Percentiles rank a stretch among this genome's conserved stretches.
phyloP scores from a whole-genome alignment of 2,329 filamentous ascomycete genomes.

The Didymella pomorum region DNA sequence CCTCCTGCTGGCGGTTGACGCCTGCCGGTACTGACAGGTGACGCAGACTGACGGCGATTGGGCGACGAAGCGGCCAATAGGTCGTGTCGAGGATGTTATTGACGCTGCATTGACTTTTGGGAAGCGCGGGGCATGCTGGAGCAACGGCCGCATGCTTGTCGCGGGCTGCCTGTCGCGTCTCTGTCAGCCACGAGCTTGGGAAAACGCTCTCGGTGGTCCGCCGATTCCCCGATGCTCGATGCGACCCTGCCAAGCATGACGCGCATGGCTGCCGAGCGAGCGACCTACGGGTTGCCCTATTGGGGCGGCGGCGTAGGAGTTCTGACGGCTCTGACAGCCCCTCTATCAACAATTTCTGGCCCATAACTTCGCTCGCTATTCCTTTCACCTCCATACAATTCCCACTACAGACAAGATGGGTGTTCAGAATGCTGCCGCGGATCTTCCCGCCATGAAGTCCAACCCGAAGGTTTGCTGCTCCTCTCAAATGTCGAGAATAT shows the following conservation, averaged over 20 bases:
- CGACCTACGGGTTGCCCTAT: constrained; percentile 13
- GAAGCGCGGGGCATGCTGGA: constrained; percentile 52
- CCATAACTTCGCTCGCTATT: constrained; percentile 4
- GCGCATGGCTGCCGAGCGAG: constrained; percentile 18
- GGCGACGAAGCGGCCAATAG: constrained; percentile 21
- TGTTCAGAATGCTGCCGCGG: constrained; percentile 42
- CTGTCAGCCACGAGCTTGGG: constrained; percentile 28
- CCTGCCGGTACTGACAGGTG: constrained; percentile 42
- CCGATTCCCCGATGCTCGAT: constrained; percentile 23
- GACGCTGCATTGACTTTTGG: constrained; percentile 31
- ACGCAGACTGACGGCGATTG: constrained; percentile 36
- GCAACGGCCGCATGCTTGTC: constrained; percentile 51
- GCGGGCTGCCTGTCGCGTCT: constrained; percentile 29
- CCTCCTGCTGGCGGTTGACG: constrained; percentile 24
- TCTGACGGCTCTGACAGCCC: constrained; percentile 8
- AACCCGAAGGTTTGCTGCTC: constrained; percentile 64
- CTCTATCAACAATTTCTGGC: constrained; percentile 19
- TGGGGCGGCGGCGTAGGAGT: constrained; percentile 1
- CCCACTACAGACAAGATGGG: constrained; percentile 39
- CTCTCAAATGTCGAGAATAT: constrained; percentile 10
- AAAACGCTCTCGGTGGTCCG: constrained; percentile 30
- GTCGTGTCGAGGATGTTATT: constrained; percentile 23
- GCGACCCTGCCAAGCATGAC: constrained; percentile 41
- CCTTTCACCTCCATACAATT: constrained; percentile 9
- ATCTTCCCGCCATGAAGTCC: constrained; percentile 57